phyloP scores from a whole-genome alignment of 257 asterid genomes.

The Craterostigma plantagineum region DNA sequence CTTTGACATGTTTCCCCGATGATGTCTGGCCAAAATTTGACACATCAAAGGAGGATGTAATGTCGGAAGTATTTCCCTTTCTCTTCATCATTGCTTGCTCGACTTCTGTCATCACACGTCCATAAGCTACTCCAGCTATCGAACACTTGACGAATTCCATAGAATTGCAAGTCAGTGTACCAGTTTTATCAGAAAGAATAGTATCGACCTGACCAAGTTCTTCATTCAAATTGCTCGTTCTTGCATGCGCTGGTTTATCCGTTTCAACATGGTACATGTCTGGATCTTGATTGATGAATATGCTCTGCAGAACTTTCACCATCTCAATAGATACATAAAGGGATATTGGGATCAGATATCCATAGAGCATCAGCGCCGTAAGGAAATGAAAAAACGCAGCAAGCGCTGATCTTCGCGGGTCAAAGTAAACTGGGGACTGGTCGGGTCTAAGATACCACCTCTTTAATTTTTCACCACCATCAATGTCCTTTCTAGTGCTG shows the following conservation, averaged over 20 bases:
- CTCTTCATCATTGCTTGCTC: slow-evolving; percentile 62
- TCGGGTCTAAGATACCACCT: slow-evolving; percentile 96
- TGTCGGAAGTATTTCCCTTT: slow-evolving; percentile 29
- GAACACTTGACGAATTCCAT: slow-evolving; percentile 96
- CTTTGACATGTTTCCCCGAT: slow-evolving; percentile 34
- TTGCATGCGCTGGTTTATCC: slow-evolving; percentile 79
- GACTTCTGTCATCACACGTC: slow-evolving; percentile 85
- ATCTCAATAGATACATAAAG: slow-evolving; percentile 84
- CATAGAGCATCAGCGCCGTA: slow-evolving; percentile 86
- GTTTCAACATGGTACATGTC: slow-evolving; percentile 74
- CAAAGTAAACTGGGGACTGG: slow-evolving; percentile 26
- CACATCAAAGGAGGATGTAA: slow-evolving; percentile 10
- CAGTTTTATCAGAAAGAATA: slow-evolving; percentile 90
- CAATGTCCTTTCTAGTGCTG: slow-evolving; percentile 34
- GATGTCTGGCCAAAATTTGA: slow-evolving; percentile 8
- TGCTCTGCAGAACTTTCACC: slow-evolving; percentile 77
- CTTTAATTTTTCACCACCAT: slow-evolving; percentile 22
- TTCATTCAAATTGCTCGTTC: slow-evolving; percentile 89
- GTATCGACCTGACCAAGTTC: slow-evolving; percentile 89
- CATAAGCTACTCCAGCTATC: slow-evolving; percentile 68
- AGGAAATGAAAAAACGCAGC: slow-evolving; percentile 83
- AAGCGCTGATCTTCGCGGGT: slow-evolving; percentile 33
- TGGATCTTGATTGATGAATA: slow-evolving; percentile 68
- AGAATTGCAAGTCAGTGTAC: slow-evolving; percentile 85
- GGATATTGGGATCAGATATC: slow-evolving; percentile 83